Conservation (phyloP, 805 yeast species). For the Cyberlindnera xishuangbannaensis region DNA sequence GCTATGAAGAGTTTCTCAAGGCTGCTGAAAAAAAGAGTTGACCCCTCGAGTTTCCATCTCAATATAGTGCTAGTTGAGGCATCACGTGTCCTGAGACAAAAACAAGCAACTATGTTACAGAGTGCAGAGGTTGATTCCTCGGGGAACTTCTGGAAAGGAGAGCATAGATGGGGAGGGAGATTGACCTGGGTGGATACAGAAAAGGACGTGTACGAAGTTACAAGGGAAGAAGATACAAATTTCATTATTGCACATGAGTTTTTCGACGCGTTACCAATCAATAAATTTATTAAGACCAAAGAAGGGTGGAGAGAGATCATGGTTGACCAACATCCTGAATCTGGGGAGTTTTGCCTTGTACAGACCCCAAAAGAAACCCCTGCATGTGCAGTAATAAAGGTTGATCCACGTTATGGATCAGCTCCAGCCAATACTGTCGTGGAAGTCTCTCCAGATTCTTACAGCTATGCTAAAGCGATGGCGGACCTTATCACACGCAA, state of each 20-base stretch:
- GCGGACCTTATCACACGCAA: slow-evolving; percentile 34
- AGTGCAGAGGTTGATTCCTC: slow-evolving; percentile 31
- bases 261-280: slow-evolving; percentile 80
- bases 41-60: too few relatives aligned
- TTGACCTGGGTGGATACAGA: slow-evolving; percentile 60
- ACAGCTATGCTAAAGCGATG: slow-evolving; percentile 50
- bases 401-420: slow-evolving; percentile 43
- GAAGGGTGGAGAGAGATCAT: slow-evolving; percentile 76
- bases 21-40: slow-evolving; percentile 27
- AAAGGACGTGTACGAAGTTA: slow-evolving; percentile 32
- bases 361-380: slow-evolving; percentile 57
- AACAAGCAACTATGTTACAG: slow-evolving; percentile 35
- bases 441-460: slow-evolving; percentile 73
- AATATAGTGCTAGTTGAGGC: slow-evolving; percentile 63
- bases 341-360: slow-evolving; percentile 45
- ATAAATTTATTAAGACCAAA: slow-evolving; percentile 53
- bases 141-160: slow-evolving; percentile 13
- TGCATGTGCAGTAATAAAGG: slow-evolving; percentile 49
- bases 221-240: slow-evolving; percentile 34
- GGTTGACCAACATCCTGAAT: slow-evolving; percentile 44
- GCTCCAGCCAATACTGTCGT: slow-evolving; percentile 53
- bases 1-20: slow-evolving; percentile 42
- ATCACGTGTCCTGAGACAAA: slow-evolving; percentile 52
- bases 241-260: slow-evolving; percentile 80
- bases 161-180: slow-evolving; percentile 39